phyloP scores from a whole-genome alignment of 2,329 filamentous ascomycete genomes.

The Zymoseptoria passerinii region DNA sequence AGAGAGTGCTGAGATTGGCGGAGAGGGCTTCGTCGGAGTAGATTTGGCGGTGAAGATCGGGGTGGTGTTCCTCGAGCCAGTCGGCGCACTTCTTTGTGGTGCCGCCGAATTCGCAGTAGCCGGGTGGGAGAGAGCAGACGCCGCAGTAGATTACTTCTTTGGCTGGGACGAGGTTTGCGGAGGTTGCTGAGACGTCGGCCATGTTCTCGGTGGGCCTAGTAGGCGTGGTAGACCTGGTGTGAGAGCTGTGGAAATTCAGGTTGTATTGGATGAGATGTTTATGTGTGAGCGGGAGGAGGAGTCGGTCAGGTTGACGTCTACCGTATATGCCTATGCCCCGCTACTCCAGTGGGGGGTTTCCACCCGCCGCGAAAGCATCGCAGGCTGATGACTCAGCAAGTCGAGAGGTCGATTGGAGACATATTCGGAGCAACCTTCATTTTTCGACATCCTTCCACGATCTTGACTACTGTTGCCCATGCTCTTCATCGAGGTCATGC shows the following conservation, averaged over 20 bases:
- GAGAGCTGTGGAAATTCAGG: neutral
- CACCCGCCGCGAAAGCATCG: no score
- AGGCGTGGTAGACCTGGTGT: neutral
- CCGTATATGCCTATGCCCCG: no score
- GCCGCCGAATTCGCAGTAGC: slow-evolving; percentile 98
- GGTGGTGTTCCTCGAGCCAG: slow-evolving; percentile 74
- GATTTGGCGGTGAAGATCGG: slow-evolving; percentile 64
- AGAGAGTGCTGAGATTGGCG: slow-evolving; percentile 76
- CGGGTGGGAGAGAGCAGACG: slow-evolving; percentile 58
- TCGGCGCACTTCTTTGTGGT: slow-evolving; percentile 95
- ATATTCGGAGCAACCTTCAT: no score
- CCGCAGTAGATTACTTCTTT: slow-evolving; percentile 54
- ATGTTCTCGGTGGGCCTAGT: slow-evolving; percentile 14
- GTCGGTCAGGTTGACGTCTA: no score
- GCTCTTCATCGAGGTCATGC: no score
- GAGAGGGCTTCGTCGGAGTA: slow-evolving; percentile 72
- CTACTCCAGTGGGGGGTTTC: no score
- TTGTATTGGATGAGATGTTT: neutral
- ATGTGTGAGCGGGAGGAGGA: neutral
- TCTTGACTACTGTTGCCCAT: no score
- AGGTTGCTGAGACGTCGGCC: slow-evolving; percentile 22
- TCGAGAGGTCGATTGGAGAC: no score
- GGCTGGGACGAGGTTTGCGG: slow-evolving; percentile 31
- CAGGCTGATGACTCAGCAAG: no score
- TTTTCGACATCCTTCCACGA: no score